phyloP scores from a whole-genome alignment of 495 filamentous ascomycete genomes.

The Penicillium lagena region DNA sequence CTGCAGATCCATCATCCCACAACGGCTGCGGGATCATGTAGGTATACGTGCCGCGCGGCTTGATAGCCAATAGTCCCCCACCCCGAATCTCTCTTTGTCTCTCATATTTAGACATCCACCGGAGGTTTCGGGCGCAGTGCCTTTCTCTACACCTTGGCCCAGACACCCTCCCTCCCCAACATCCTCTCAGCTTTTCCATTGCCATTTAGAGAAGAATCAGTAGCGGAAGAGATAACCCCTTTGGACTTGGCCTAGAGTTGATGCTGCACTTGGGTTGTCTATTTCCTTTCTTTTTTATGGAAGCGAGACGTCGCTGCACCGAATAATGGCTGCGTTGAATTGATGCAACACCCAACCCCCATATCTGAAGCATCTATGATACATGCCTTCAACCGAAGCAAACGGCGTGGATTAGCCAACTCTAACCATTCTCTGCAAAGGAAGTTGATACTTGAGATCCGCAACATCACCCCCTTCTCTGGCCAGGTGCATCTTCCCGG shows the following conservation, averaged over 20 bases:
- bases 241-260: too few species aligned
- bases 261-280: too few species aligned
- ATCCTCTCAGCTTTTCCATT: too few species aligned
- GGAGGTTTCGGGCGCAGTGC: slow-evolving; percentile 2
- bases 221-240: too few species aligned
- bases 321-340: too few species aligned
- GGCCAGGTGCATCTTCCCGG: slow-evolving; percentile 20
- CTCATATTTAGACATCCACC: slow-evolving; percentile 4
- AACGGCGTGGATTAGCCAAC: not conserved
- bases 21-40: slow-evolving; percentile 1
- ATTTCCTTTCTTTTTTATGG: too few species aligned
- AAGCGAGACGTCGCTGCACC: too few species aligned
- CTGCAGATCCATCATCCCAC: slow-evolving; percentile 4
- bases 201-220: too few species aligned
- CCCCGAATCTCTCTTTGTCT: not conserved
- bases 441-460: slow-evolving; percentile 3
- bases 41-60: slow-evolving; percentile 7
- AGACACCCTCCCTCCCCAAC: too few species aligned
- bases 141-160: not conserved
- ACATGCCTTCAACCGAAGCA: not conserved
- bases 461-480: slow-evolving; percentile 23
- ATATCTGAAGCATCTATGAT: too few species aligned
- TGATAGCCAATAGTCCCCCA: slow-evolving; percentile 4
- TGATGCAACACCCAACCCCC: too few species aligned
- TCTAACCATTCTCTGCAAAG: slow-evolving; percentile 4